Base-by-base conservation (phyloP, 1,139 yeast genomes). In the Debaryomyces nepalensis region DNA sequence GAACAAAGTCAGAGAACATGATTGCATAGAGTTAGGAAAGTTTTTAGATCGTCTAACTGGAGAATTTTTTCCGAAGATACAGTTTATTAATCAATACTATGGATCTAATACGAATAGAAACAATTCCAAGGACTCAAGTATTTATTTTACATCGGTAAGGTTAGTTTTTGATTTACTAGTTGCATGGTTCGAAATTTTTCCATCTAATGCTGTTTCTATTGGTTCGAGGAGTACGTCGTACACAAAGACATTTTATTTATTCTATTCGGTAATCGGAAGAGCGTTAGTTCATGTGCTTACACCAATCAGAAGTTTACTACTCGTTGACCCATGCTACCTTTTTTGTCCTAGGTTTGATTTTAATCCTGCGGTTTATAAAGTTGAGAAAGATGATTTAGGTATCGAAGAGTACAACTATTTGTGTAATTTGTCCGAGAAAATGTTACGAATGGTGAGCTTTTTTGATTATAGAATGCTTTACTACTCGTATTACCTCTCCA, bases 141-240 rank as follows among this genome's bases (percentile, higher is more conserved):
- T 64, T 33, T 48, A 47, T 42, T 60, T 52, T 49, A 50, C 60
- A 0, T 60, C 68, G 9, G 59, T 61, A 8, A 52, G 56, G 4
- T 50, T 66, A 24, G 48, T 67, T n/a, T 71, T 65, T 49, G 63
- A 69, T 24, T 42, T 70, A 37, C 39, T 68, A 12, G 60, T 55
- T 18, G 57, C 59, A 22, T 72, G 76, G 73, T 64, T 68, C 43
- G 63, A 57, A 29, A 58, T 65, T 40, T 57, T 61, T 36, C 75
- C 77, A 0, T 61, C 68, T 33, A 67, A 68, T 29, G 60, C 65
- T 8, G 49, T 61, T 42, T 54, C 70, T 2, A 52, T 66, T 33
- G 68, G 70, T 2, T 50, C 63, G 8, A 50, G 50, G 4, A 54
- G 59, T 43, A 48, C 61, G 20, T 68, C 74, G 0, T 52, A 66